These are phyloP conservation scores for Vigna mungo DNA, from an alignment of 306 rosid species.

Conservation along the genomic window DNA sequence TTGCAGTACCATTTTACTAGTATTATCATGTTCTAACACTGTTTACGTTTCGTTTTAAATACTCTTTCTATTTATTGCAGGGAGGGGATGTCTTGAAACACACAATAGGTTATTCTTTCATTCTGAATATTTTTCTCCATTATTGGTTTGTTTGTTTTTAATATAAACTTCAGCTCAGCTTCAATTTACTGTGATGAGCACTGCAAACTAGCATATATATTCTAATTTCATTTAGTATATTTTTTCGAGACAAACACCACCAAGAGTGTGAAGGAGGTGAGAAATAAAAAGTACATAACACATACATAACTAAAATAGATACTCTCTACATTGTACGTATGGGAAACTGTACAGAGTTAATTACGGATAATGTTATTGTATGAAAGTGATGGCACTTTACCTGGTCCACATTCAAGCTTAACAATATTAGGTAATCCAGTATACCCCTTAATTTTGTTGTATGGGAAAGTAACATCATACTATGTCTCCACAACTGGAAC, in stretches of 20 bases:
- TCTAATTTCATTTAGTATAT: not conserved
- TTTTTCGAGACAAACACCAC: conserved; percentile 21
- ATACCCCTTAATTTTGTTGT: conserved; percentile 25
- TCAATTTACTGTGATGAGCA: not conserved
- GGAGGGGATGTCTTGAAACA: not conserved
- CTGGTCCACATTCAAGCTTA: conserved; percentile 4
- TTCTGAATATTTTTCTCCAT: not conserved
- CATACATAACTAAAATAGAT: conserved; percentile 14
- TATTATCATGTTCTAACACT: no score
- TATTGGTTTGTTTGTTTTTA: not conserved
- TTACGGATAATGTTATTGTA: conserved; percentile 30
- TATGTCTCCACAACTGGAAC: conserved; percentile 58
- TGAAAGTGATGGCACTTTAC: conserved; percentile 37
- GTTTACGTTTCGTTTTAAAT: no score
- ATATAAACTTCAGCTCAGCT: conserved; percentile 9
- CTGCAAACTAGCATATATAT: conserved; percentile 17
- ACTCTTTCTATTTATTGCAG: no score
- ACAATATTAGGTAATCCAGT: conserved; percentile 26
- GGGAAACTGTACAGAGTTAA: conserved; percentile 40
- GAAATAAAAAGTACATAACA: conserved; percentile 21
- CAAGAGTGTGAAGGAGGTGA: conserved; percentile 4
- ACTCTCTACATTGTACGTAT: not conserved
- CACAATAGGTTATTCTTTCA: not conserved
- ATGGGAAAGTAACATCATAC: conserved; percentile 18
- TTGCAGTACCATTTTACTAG: no score